phyloP scores from a whole-genome alignment of 108 stramenopile genomes.

The Pseudonitzschia multiseries region DNA sequence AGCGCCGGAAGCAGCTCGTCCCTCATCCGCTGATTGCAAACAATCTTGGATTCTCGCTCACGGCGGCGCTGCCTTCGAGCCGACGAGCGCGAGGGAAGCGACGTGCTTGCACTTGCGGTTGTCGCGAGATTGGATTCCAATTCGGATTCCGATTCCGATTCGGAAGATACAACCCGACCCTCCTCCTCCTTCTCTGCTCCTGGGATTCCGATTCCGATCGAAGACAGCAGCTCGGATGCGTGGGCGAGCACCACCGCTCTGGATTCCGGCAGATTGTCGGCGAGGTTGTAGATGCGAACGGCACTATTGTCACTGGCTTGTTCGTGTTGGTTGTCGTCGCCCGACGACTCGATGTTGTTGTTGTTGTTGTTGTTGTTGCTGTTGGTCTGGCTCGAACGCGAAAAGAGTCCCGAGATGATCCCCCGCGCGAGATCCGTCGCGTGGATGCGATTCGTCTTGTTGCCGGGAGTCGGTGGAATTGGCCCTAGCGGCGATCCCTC shows the following conservation, averaged over 20 bases:
- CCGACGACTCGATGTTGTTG: too few relatives aligned
- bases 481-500: background rate
- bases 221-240: constrained; percentile 34
- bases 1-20: constrained; percentile 34
- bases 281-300: constrained; percentile 57
- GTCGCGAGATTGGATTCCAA: constrained; percentile 14
- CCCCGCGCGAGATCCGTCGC: constrained; percentile 55
- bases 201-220: background rate
- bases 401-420: constrained; percentile 45
- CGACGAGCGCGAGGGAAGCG: background rate
- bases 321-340: too few relatives aligned
- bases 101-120: background rate
- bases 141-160: too few relatives aligned
- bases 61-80: constrained; percentile 44
- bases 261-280: constrained; percentile 64
- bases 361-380: constrained; percentile 1
- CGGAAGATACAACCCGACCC: too few relatives aligned
- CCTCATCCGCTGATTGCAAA: constrained; percentile 52
- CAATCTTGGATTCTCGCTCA: constrained; percentile 49
- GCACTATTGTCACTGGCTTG: background rate
- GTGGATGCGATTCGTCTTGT: constrained; percentile 68
- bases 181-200: background rate
- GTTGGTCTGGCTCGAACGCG: background rate
- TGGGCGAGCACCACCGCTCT: constrained; percentile 49
- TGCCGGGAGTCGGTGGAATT: background rate